These are phyloP conservation scores for Suhomyces canberraensis DNA, from an alignment of 805 yeast genomes.

Conservation along the genomic window DNA sequence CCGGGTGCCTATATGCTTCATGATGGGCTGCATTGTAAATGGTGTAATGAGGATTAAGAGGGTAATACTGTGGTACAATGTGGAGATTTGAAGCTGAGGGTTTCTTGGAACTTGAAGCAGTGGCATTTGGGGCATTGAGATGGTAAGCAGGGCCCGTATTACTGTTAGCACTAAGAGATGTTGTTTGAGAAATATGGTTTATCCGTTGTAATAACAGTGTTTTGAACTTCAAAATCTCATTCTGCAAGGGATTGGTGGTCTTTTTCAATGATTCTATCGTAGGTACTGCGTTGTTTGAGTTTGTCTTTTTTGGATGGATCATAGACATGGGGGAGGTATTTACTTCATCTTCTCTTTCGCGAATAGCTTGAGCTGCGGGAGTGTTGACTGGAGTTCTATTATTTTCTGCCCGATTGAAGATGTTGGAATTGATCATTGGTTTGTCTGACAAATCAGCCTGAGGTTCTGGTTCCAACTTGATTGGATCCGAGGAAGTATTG, in stretches of 20 bases:
- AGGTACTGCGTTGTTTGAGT: neutral
- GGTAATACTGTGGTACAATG: constrained; percentile 34
- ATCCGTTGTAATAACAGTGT: constrained; percentile 7
- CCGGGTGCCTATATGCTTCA: constrained; percentile 10
- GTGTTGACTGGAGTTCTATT: constrained; percentile 22
- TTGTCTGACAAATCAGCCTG: constrained; percentile 2
- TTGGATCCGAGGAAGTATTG: neutral
- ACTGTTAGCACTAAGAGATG: neutral
- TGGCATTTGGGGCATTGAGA: constrained; percentile 5
- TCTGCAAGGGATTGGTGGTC: constrained; percentile 1
- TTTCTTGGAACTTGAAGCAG: constrained; percentile 7
- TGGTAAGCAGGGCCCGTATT: constrained; percentile 8
- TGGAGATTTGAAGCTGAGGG: constrained; percentile 17
- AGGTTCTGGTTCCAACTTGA: constrained; percentile 4
- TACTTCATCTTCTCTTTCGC: constrained; percentile 9
- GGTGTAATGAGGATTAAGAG: constrained; percentile 34
- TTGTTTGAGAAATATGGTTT: constrained; percentile 2
- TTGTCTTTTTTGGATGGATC: constrained; percentile 1
- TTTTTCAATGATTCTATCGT: neutral
- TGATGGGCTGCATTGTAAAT: constrained; percentile 21
- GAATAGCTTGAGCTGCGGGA: constrained; percentile 1
- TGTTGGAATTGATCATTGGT: constrained; percentile 8
- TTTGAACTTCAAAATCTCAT: constrained; percentile 9
- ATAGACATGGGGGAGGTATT: constrained; percentile 15
- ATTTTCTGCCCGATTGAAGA: constrained; percentile 21